phyloP scores from a whole-genome alignment of 2,329 filamentous ascomycete species.

The Pseudogymnoascus sp. region DNA sequence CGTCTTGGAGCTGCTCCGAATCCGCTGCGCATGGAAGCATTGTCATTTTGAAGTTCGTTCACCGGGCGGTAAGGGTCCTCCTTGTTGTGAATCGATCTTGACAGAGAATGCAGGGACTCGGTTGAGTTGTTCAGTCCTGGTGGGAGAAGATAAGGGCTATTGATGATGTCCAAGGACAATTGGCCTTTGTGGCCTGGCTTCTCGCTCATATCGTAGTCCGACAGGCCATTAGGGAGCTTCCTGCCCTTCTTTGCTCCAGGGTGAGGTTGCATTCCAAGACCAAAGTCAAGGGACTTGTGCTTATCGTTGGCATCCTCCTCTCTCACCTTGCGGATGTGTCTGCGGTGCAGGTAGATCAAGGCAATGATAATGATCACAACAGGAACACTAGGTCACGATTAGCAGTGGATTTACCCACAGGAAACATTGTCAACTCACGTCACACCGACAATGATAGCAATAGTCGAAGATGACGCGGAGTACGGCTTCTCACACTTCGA shows the following conservation, averaged over 20 bases:
- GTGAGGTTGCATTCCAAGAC: conserved; percentile 53
- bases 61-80: conserved; percentile 80
- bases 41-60: conserved; percentile 47
- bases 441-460: conserved; percentile 10
- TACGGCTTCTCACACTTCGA: neutral
- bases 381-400: conserved; percentile 57
- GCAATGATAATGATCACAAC: conserved; percentile 60
- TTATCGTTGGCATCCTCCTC: conserved; percentile 80
- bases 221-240: conserved; percentile 25
- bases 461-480: neutral
- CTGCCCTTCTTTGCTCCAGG: conserved; percentile 30
- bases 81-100: conserved; percentile 64
- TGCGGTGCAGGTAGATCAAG: conserved; percentile 71
- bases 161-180: conserved; percentile 59
- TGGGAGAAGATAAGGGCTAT: conserved; percentile 91
- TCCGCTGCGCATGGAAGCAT: conserved; percentile 50
- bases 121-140: conserved; percentile 70
- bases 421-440: neutral
- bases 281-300: conserved; percentile 89
- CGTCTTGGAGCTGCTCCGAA: conserved; percentile 32
- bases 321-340: conserved; percentile 64
- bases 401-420: neutral
- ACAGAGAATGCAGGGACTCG: conserved; percentile 81
- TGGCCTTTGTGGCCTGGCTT: conserved; percentile 42
- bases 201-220: conserved; percentile 24